These are phyloP conservation scores for Colletotrichum higginsianum DNA, from an alignment of 2,329 filamentous ascomycete species.

Conservation along the genomic window DNA sequence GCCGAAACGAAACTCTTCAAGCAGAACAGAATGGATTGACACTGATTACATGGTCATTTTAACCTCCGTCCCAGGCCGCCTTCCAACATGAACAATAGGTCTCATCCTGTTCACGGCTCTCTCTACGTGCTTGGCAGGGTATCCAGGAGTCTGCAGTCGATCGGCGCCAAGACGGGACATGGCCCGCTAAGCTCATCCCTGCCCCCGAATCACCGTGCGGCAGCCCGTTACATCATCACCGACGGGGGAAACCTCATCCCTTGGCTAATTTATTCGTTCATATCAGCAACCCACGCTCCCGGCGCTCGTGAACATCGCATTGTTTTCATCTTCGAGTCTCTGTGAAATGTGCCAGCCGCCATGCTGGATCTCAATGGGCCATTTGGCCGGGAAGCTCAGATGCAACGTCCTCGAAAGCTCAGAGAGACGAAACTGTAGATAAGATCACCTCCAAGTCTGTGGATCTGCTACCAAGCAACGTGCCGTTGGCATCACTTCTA, in stretches of 20 bases:
- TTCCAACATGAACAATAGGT: neutral
- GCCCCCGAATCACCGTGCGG: conserved; percentile 35
- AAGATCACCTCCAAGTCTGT: neutral
- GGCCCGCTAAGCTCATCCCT: conserved; percentile 41
- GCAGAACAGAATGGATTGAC: neutral
- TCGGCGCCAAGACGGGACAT: conserved; percentile 40
- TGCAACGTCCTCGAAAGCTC: neutral
- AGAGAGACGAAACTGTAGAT: conserved; percentile 7
- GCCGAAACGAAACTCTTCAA: neutral
- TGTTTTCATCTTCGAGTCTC: neutral
- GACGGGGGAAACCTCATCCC: conserved; percentile 30
- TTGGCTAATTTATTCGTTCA: conserved; percentile 19
- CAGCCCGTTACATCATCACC: conserved; percentile 39
- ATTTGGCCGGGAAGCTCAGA: neutral
- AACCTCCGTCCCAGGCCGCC: neutral
- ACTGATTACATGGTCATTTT: neutral
- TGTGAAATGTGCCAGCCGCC: conserved; percentile 18
- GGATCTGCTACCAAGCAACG: neutral
- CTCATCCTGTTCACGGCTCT: conserved; percentile 9
- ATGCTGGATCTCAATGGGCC: conserved; percentile 7
- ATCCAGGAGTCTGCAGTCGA: conserved; percentile 39
- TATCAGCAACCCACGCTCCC: neutral
- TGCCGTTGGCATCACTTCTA: neutral
- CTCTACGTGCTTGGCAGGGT: conserved; percentile 33
- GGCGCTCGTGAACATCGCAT: neutral